Base-by-base conservation (phyloP, 306 rosid genomes). In the Spatholobus suberectus region DNA sequence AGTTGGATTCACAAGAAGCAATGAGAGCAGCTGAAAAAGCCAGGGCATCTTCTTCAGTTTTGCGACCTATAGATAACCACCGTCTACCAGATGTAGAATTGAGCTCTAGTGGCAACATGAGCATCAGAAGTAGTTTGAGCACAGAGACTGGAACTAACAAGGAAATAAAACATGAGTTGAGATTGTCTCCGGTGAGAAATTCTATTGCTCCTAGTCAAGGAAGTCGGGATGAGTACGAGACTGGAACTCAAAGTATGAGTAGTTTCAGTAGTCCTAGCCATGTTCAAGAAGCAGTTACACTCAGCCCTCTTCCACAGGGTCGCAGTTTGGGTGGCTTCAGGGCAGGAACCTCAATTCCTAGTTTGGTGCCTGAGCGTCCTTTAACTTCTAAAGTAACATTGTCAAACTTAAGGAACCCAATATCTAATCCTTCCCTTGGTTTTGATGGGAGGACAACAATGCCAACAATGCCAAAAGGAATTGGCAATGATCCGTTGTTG, bases 261-360 rank as follows among this genome's bases (percentile, higher is more conserved):
- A 96, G 97, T 80, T 96, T 92, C 88, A 90, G 99, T 83, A 96
- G 99, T 88, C 97, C 99, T 46, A 90, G 93, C 90, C 98, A 93
- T 85, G 89, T 83, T 74, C 94, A 90, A 21, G 98, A 96, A 84
- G 89, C 91, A 18, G 96, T 96, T 86, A 89, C 93, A 6, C 99
- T 96, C 52, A 92, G 98, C 75, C 96, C 99, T 85, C 92, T 96
- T 41, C 98, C 98, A 1, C 97, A 90, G 58, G 90, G 88, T 81
- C 88, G 82, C 32, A 91, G 86, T 82, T 47, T 91, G 80, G 91
- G 97, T 80, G 97, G 90, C 77, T 88, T 88, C 70, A 83, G 73
- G 82, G 73, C 88, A 26, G 94, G 89, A 70, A 18, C 87, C 63
- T 81, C 91, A 67, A 80, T 86, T 73, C 91, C 97, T 70, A 81